Percentiles rank a stretch among this genome's conserved stretches.
Evolutionary conservation across 1,284 basidiomycete genomes (phyloP).

Genomic region (Ceratobasidium sp.): DNA sequence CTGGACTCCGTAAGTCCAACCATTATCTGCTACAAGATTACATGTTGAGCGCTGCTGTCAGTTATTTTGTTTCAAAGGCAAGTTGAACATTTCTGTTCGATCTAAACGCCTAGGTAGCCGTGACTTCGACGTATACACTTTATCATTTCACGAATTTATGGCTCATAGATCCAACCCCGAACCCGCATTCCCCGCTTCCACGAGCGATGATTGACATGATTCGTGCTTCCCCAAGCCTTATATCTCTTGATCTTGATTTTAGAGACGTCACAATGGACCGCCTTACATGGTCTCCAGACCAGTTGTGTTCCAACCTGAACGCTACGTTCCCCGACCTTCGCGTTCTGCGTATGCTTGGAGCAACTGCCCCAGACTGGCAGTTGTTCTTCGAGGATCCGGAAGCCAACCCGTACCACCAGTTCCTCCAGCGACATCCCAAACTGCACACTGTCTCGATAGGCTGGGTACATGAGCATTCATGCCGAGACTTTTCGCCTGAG

Average conservation of each 20-base stretch:
- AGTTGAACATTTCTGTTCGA: background rate
- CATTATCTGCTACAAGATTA: background rate
- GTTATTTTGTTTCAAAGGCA: conserved; percentile 21
- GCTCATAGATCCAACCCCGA: background rate
- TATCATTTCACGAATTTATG: too few species aligned
- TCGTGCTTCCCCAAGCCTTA: conserved; percentile 1
- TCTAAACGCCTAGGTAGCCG: background rate
- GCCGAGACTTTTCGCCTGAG: background rate
- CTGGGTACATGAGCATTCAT: conserved; percentile 17
- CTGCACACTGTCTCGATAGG: conserved; percentile 14
- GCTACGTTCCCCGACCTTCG: background rate
- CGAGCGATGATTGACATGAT: conserved; percentile 13
- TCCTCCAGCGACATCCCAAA: background rate
- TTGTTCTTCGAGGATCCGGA: conserved; percentile 15
- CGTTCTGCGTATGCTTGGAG: background rate
- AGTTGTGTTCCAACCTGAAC: conserved; percentile 8
- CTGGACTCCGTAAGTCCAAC: background rate
- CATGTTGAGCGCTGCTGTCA: background rate
- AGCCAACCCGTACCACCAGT: background rate
- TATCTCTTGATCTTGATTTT: conserved; percentile 21
- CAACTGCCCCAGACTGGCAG: background rate
- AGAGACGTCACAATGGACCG: background rate
- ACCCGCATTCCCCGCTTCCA: background rate
- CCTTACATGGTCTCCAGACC: conserved; percentile 13
- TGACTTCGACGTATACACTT: background rate